Percentiles rank a stretch among this genome's conserved stretches.
phyloP scores from a whole-genome alignment of 2,329 filamentous ascomycete genomes.

The Nigrospora osmanthi region DNA sequence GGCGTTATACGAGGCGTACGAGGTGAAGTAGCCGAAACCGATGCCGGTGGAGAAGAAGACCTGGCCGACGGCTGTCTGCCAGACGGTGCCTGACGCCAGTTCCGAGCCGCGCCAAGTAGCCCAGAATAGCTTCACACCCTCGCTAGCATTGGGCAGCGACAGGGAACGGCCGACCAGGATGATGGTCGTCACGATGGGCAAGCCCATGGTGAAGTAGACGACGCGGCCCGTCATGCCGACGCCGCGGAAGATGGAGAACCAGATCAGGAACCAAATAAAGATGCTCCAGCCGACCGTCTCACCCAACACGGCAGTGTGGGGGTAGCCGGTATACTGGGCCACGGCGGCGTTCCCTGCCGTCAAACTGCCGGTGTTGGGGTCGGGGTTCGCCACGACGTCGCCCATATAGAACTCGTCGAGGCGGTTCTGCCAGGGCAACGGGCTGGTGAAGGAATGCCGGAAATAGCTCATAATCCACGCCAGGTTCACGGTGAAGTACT shows the following conservation, averaged over 20 bases:
- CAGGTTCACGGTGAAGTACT: slow-evolving; percentile 49
- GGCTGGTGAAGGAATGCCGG: slow-evolving; percentile 44
- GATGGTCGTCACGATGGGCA: slow-evolving; percentile 49
- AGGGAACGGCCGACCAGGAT: slow-evolving; percentile 45
- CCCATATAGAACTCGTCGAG: slow-evolving; percentile 44
- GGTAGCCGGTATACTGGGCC: slow-evolving; percentile 36
- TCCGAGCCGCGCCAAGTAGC: slow-evolving; percentile 39
- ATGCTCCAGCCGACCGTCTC: slow-evolving; percentile 51
- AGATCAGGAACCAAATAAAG: slow-evolving; percentile 53
- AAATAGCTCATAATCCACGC: slow-evolving; percentile 55
- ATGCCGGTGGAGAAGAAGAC: slow-evolving; percentile 54
- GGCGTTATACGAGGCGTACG: slow-evolving; percentile 51
- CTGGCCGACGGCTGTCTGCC: slow-evolving; percentile 53
- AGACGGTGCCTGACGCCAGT: slow-evolving; percentile 41
- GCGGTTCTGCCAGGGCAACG: slow-evolving; percentile 43
- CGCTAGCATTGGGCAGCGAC: slow-evolving; percentile 44
- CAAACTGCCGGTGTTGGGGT: slow-evolving; percentile 29
- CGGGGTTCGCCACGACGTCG: slow-evolving; percentile 39
- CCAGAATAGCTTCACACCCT: slow-evolving; percentile 40
- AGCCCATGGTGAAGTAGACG: slow-evolving; percentile 54
- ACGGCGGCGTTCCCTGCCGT: slow-evolving; percentile 29
- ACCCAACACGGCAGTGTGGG: slow-evolving; percentile 36
- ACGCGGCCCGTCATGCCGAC: slow-evolving; percentile 50
- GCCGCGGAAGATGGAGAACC: slow-evolving; percentile 51
- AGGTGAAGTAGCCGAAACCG: slow-evolving; percentile 51